Evolutionary conservation across 257 asterid genomes (phyloP), one percentile per base, ranked within the genome.

Genomic region (Solanum virginianum): DNA sequence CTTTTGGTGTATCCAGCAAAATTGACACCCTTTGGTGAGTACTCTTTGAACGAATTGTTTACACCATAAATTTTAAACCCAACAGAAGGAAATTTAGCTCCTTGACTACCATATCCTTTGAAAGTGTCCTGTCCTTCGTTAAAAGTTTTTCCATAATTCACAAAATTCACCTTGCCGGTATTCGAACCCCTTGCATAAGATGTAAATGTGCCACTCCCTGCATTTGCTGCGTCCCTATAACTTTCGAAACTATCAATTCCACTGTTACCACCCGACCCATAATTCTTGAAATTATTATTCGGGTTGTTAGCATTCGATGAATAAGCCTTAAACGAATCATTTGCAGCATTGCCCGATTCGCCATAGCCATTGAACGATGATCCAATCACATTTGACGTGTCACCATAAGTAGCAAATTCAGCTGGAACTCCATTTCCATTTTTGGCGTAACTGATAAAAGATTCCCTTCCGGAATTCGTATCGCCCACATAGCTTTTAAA

Each of bases 311-410:
- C 91, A 62, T 95, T 94, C 1, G 77, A 71, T 6, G 91, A 29
- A 57, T 95, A 95, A 6, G 88, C 89, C 89, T 91, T 95, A 89
- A 95, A 95, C 3, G 99, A 91, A 45, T 95, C 97, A 56, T 95
- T 94, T 4, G 89, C 99, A 0, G 89, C 86, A 56, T 93, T 94
- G 3, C 93, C 97, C 56, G 88, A 49, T 82, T 90, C 93, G 8
- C 96, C 91, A 54, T 95, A 95, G 5, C 97, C 93, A 1, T 91
- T 29, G 18, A 95, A 95, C 5, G 85, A 57, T 41, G 99, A 94
- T 15, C 91, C 97, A 45, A 94, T 87, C 22, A 95, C 97, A 62
- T 95, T 95, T 1, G 99, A 93, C 0, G 93, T 88, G 45, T 69
- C 88, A 1, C 95, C 98, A 69, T 95, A 95, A 75, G 90, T 91